phyloP scores from a whole-genome alignment of 2,329 filamentous ascomycete species.

The Apiospora saccharicola region DNA sequence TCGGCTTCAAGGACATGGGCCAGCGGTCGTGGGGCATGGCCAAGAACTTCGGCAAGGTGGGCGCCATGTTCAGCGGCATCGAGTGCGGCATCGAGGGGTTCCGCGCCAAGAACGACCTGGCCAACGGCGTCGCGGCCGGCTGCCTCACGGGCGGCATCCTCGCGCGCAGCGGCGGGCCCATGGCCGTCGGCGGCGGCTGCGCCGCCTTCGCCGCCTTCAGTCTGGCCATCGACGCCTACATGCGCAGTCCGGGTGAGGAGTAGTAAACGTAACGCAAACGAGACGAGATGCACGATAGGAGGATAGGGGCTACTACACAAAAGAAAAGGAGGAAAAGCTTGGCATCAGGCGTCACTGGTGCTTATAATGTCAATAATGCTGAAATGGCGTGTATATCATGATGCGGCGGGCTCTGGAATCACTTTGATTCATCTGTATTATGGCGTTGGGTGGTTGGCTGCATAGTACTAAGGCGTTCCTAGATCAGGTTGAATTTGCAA shows the following conservation, averaged over 20 bases:
- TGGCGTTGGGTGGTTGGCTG: slow-evolving; percentile 37
- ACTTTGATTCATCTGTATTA: slow-evolving; percentile 32
- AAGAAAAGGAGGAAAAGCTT: slow-evolving; percentile 22
- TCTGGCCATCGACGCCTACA: slow-evolving; percentile 89
- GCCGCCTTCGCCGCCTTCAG: slow-evolving; percentile 93
- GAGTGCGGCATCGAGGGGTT: slow-evolving; percentile 96
- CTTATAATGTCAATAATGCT: slow-evolving; percentile 9
- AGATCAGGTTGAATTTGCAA: slow-evolving; percentile 30
- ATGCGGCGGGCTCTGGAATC: slow-evolving; percentile 3
- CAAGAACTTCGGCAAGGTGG: slow-evolving; percentile 95
- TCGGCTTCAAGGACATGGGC: slow-evolving; percentile 96
- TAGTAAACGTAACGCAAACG: slow-evolving; percentile 53
- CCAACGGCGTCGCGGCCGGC: slow-evolving; percentile 85
- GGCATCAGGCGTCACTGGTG: slow-evolving; percentile 29
- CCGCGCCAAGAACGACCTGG: slow-evolving; percentile 91
- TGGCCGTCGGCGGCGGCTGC: slow-evolving; percentile 87
- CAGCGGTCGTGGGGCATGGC: slow-evolving; percentile 80
- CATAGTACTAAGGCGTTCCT: slow-evolving; percentile 41
- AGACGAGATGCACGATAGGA: slow-evolving; percentile 38
- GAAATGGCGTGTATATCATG: slow-evolving; percentile 17
- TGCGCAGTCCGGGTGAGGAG: slow-evolving; percentile 77
- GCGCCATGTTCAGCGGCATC: slow-evolving; percentile 88
- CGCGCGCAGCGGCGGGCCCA: slow-evolving; percentile 85
- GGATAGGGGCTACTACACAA: background rate
- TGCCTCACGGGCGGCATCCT: slow-evolving; percentile 91